Evolutionary conservation across 768 basidiomycete species (phyloP).

Genomic region (Russula olivacea): DNA sequence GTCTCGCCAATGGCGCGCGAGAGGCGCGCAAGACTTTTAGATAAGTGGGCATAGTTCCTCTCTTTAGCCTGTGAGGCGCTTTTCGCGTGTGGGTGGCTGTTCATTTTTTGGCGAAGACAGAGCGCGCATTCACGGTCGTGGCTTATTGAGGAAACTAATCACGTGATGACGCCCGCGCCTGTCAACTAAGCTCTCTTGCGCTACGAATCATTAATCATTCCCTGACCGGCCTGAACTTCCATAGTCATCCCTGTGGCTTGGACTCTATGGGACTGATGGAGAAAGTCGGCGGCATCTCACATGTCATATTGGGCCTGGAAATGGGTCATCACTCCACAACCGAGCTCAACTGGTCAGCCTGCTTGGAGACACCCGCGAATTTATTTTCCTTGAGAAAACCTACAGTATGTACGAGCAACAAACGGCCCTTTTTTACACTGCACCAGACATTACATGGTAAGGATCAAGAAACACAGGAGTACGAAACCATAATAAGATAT

Average conservation of each 20-base stretch:
- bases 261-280: neutral
- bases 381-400: slow-evolving; percentile 7
- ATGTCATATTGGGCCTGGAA: neutral
- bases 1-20: slow-evolving; percentile 64
- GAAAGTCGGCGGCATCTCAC: neutral
- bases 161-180: slow-evolving; percentile 14
- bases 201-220: neutral
- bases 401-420: slow-evolving; percentile 6
- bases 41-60: slow-evolving; percentile 71
- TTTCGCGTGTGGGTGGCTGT: slow-evolving; percentile 36
- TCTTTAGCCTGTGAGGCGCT: slow-evolving; percentile 76
- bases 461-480: slow-evolving; percentile 9
- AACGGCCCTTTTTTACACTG: slow-evolving; percentile 16
- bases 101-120: slow-evolving; percentile 7
- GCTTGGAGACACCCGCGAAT: neutral
- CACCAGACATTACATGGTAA: slow-evolving; percentile 17
- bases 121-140: neutral
- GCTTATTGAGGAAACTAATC: neutral
- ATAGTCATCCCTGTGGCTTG: neutral
- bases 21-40: slow-evolving; percentile 61
- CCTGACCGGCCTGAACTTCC: neutral
- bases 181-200: slow-evolving; percentile 6
- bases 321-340: neutral
- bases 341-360: neutral
- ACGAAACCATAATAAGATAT: slow-evolving; percentile 9